Base-by-base conservation (phyloP, 2,329 filamentous ascomycete genomes). In the Penicillium sp. region DNA sequence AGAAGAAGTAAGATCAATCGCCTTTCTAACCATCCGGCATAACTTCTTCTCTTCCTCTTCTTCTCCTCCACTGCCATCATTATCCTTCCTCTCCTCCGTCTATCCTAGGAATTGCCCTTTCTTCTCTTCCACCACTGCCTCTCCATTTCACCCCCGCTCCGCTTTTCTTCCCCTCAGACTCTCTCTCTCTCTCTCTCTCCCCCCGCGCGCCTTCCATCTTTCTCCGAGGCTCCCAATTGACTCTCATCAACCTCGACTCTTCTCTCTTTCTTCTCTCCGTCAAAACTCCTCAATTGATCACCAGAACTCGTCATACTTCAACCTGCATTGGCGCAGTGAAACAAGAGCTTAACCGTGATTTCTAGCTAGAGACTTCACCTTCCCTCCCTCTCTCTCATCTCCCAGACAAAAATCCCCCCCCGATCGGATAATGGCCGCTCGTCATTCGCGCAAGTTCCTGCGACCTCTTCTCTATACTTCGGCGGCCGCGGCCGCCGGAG, bases 401-500 rank as follows among this genome's bases (percentile, higher is more conserved):
- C 54, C 28, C 37, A 24, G 45, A 35, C 49, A 37, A 10, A 28
- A 45, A 50, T 33, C 28, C 24, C 50, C 56, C 33, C 24, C 56
- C 51, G 53, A 30, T 56, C 60, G 56, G 56, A 69, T 67, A 69
- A 80, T 80, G 78, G 76, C 76, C 62, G 69, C 76, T 58, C 76
- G 76, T 66, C 74, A 78, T 67, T 76, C 76, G 49, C 78, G 79
- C 64, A 84, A 84, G 65, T 72, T 88, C 64, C 71, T 88, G 68
- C 84, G 82, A 73, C 84, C 84, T 53, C 75, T 88, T 63, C 82
- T 88, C 33, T 89, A 89, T 76, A 84, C 84, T 56, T 81, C 85
- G 44, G 84, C 81, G 56, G 86, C 84, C 24, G 81, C 82, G 60
- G 80, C 81, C 38, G 80, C 82, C 56, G 84, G 84, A 67, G 84